Conservation (phyloP, 306 rosid species). For the Sesbania bispinosa region DNA sequence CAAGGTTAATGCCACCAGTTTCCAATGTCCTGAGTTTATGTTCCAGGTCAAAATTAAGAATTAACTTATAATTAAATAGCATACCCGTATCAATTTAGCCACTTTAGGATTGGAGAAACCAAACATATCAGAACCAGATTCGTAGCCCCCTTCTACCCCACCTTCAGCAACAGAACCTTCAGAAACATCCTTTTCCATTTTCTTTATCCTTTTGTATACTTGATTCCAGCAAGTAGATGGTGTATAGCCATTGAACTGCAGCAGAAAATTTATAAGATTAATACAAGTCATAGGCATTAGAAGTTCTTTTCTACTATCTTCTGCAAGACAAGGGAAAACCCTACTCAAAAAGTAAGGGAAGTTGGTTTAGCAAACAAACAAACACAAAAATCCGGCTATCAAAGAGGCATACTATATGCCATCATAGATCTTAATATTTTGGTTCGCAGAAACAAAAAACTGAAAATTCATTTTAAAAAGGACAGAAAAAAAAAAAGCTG, state of each 20-base stretch:
- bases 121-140: conserved; percentile 90
- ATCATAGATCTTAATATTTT: background rate
- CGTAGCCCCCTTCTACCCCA: conserved; percentile 41
- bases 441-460: background rate
- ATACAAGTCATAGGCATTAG: conserved; percentile 1
- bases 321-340: conserved; percentile 18
- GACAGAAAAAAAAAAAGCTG: background rate
- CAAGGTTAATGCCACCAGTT: background rate
- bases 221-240: conserved; percentile 93
- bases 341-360: background rate
- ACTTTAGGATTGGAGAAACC: conserved; percentile 87
- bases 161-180: conserved; percentile 49
- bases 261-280: conserved; percentile 7
- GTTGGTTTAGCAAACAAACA: background rate
- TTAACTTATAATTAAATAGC: conserved; percentile 7
- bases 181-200: conserved; percentile 43
- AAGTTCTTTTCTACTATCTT: conserved; percentile 7
- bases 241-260: conserved; percentile 74
- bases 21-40: conserved; percentile 12
- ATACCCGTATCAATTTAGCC: conserved; percentile 76
- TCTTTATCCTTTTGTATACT: conserved; percentile 66
- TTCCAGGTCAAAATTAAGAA: conserved; percentile 12
- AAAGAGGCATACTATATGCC: background rate
- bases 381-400: conserved; percentile 7
- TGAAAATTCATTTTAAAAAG: background rate